Percentiles rank a stretch among this genome's conserved stretches.
Evolutionary conservation across 2,329 filamentous ascomycete genomes (phyloP).

Genomic region (Colletotrichum cereale): DNA sequence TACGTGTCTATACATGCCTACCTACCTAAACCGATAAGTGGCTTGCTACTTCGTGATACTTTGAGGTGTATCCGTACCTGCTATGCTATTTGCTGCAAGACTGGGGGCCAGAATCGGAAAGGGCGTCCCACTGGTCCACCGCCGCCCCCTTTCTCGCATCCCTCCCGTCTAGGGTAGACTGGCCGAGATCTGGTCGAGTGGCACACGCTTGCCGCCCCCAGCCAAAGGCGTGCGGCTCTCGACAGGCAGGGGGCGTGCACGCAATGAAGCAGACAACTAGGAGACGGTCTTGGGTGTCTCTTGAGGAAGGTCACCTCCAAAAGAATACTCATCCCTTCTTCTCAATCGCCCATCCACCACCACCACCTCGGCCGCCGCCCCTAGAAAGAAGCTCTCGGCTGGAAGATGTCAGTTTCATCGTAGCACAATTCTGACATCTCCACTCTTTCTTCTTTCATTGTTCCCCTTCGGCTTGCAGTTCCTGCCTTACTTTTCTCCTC

Average conservation of each 20-base stretch:
- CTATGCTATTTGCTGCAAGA: background rate
- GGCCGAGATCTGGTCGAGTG: conserved; percentile 20
- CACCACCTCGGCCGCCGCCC: conserved; percentile 9
- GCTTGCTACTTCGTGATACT: too few relatives aligned
- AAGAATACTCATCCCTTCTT: conserved; percentile 38
- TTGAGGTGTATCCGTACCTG: too few relatives aligned
- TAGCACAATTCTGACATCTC: conserved; percentile 38
- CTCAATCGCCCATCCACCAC: conserved; percentile 25
- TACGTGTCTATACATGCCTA: background rate
- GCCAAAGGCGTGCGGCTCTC: conserved; percentile 27
- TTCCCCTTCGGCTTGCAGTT: conserved; percentile 14
- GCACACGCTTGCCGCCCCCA: too few relatives aligned
- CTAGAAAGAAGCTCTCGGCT: conserved; percentile 29
- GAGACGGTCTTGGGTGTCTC: background rate
- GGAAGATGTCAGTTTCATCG: conserved; percentile 39
- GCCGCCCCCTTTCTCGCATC: conserved; percentile 24
- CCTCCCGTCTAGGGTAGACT: conserved; percentile 7
- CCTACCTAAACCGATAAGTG: background rate
- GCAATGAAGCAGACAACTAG: conserved; percentile 1
- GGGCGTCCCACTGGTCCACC: conserved; percentile 19
- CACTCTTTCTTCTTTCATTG: conserved; percentile 23
- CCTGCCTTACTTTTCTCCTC: background rate
- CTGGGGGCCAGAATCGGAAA: conserved; percentile 25
- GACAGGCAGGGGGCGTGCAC: conserved; percentile 23
- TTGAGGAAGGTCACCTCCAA: conserved; percentile 25